Evolutionary conservation across 768 basidiomycete species (phyloP).

Genomic region (Trametes cinnabarina): DNA sequence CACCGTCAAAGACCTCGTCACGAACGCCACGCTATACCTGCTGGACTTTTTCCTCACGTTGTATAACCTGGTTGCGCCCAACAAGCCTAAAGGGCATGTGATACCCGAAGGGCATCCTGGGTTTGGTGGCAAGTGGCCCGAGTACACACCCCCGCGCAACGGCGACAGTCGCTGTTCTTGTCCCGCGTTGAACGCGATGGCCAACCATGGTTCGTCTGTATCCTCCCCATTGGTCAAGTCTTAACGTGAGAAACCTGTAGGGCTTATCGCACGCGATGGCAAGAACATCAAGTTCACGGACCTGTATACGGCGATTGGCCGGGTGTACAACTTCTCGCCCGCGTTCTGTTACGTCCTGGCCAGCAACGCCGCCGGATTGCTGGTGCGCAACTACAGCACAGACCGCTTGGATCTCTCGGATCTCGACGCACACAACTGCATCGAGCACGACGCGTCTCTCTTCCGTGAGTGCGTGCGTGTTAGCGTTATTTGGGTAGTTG

Average conservation of each 20-base stretch:
- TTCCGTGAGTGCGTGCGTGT: conserved; percentile 31
- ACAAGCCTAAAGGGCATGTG: conserved; percentile 32
- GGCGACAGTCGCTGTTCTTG: conserved; percentile 73
- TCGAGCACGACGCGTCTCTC: conserved; percentile 69
- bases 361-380: conserved; percentile 54
- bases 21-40: conserved; percentile 53
- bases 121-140: conserved; percentile 64
- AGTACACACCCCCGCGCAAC: conserved; percentile 53
- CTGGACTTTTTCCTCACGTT: conserved; percentile 11
- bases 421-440: conserved; percentile 70
- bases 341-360: conserved; percentile 69
- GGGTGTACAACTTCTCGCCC: conserved; percentile 69
- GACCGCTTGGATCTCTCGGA: conserved; percentile 68
- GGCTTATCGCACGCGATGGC: conserved; percentile 39
- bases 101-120: conserved; percentile 37
- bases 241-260: background rate
- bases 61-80: conserved; percentile 50
- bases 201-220: conserved; percentile 64
- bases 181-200: conserved; percentile 76
- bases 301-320: conserved; percentile 40
- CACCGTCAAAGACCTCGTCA: conserved; percentile 23
- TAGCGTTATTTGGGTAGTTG: no score
- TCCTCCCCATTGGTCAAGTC: background rate
- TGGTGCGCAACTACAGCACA: conserved; percentile 52
- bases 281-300: conserved; percentile 61